Conservation (phyloP, 2,329 filamentous ascomycete genomes). For the Aaosphaeria arxii region DNA sequence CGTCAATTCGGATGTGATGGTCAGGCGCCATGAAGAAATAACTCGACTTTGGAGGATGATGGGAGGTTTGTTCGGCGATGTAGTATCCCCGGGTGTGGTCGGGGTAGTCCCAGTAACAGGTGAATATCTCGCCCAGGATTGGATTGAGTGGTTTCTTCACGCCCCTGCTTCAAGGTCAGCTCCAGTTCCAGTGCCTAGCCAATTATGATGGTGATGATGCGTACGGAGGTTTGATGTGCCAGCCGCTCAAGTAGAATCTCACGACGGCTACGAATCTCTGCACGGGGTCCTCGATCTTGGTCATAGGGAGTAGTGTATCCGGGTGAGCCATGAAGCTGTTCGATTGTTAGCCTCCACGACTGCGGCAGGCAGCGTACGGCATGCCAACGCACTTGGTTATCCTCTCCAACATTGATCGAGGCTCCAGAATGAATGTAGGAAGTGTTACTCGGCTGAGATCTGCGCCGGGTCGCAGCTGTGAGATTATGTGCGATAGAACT, state of each 20-base stretch:
- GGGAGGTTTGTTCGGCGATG: slow-evolving; percentile 94
- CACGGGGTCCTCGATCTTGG: slow-evolving; percentile 81
- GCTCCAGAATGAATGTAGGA: slow-evolving; percentile 96
- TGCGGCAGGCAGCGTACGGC: neutral
- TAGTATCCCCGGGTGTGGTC: slow-evolving; percentile 88
- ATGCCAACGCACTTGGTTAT: slow-evolving; percentile 80
- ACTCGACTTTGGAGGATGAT: slow-evolving; percentile 96
- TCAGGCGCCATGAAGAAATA: slow-evolving; percentile 98
- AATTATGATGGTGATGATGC: slow-evolving; percentile 35
- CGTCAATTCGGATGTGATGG: slow-evolving; percentile 91
- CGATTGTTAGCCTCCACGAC: slow-evolving; percentile 12
- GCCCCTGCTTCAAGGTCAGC: slow-evolving; percentile 57
- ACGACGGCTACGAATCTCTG: slow-evolving; percentile 91
- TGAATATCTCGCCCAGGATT: slow-evolving; percentile 90
- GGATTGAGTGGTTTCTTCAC: slow-evolving; percentile 99
- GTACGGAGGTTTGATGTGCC: slow-evolving; percentile 97
- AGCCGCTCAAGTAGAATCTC: slow-evolving; percentile 97
- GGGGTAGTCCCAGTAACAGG: slow-evolving; percentile 91
- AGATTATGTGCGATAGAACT: slow-evolving; percentile 98
- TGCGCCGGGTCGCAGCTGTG: slow-evolving; percentile 89
- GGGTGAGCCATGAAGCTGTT: slow-evolving; percentile 97
- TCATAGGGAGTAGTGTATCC: slow-evolving; percentile 87
- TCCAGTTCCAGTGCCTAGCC: slow-evolving; percentile 5
- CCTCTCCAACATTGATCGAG: slow-evolving; percentile 94
- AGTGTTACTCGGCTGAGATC: slow-evolving; percentile 92